Percentiles rank a stretch among this genome's conserved stretches.
Evolutionary conservation across 345 rosid species (phyloP).

Genomic region (Eucalyptus fibrosa): DNA sequence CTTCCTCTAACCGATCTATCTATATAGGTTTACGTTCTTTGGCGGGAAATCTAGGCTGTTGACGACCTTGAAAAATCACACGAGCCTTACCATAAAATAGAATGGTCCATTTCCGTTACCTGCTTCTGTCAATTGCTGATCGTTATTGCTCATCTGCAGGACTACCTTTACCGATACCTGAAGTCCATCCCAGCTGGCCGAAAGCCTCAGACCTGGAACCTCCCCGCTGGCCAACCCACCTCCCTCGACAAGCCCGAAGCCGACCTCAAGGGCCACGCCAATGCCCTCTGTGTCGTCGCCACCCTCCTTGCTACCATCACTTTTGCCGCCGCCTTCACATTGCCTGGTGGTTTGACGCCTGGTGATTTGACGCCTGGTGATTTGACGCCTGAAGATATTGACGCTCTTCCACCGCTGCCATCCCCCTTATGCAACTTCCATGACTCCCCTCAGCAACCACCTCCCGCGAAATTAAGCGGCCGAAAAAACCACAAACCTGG

Average conservation of each 20-base stretch:
- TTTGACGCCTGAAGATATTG: background rate
- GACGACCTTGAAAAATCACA: background rate
- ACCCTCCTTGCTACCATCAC: background rate
- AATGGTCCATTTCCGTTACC: background rate
- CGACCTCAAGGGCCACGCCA: background rate
- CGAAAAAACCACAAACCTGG: background rate
- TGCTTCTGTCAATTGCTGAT: background rate
- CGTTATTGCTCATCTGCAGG: background rate
- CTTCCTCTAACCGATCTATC: background rate
- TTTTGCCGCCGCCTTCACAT: background rate
- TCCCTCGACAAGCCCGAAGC: background rate
- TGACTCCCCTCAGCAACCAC: background rate
- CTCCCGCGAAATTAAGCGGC: background rate
- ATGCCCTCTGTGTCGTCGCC: background rate
- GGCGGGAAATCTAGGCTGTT: background rate
- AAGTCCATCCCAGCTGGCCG: background rate
- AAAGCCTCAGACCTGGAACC: background rate
- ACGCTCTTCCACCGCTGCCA: background rate
- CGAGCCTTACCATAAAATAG: background rate
- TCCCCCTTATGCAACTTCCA: background rate
- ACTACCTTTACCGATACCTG: background rate
- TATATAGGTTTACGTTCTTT: too few species aligned
- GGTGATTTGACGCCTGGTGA: too few species aligned
- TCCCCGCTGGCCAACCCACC: background rate
- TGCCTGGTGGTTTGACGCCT: background rate